phyloP scores from a whole-genome alignment of 2,329 filamentous ascomycete species.

The Xylariaceae sp. region DNA sequence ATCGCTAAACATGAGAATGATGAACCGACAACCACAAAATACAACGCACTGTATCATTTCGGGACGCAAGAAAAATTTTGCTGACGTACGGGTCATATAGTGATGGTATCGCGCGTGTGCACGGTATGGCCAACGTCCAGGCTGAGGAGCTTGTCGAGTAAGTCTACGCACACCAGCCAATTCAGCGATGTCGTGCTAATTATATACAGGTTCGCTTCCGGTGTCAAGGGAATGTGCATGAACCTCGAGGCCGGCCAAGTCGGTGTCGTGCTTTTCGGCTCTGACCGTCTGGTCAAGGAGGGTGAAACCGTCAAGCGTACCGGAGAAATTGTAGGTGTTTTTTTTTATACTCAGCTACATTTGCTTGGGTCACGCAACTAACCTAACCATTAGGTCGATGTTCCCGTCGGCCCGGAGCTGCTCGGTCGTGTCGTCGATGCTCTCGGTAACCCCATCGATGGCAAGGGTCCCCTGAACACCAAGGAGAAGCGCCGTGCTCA shows the following conservation, averaged over 20 bases:
- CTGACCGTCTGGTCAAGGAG: slow-evolving; percentile 99
- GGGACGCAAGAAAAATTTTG: neutral
- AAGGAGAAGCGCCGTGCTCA: slow-evolving; percentile 92
- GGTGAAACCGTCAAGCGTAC: slow-evolving; percentile 99
- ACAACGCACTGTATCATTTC: too few relatives aligned
- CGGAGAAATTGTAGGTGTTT: slow-evolving; percentile 84
- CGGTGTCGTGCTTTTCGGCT: slow-evolving; percentile 99
- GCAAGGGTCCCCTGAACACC: slow-evolving; percentile 95
- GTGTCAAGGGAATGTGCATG: slow-evolving; percentile 99
- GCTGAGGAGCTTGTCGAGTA: slow-evolving; percentile 99
- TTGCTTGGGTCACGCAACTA: neutral
- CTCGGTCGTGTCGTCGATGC: slow-evolving; percentile 98
- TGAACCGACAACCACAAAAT: too few relatives aligned
- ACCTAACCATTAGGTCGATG: slow-evolving; percentile 67
- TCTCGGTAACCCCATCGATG: slow-evolving; percentile 98
- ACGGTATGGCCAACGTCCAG: slow-evolving; percentile 99
- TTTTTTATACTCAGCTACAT: neutral
- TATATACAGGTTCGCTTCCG: slow-evolving; percentile 81
- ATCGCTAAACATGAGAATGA: too few relatives aligned
- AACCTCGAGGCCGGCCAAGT: slow-evolving; percentile 99
- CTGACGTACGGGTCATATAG: slow-evolving; percentile 45
- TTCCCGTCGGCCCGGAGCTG: slow-evolving; percentile 87
- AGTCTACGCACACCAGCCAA: slow-evolving; percentile 37
- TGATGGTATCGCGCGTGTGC: slow-evolving; percentile 99
- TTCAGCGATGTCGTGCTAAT: slow-evolving; percentile 17